A percentile compares a stretch with the other conserved stretches of the same genome.
These are phyloP conservation scores for Aureobasidium sp. DNA, from an alignment of 2,329 filamentous ascomycete species.

Conservation along the genomic window DNA sequence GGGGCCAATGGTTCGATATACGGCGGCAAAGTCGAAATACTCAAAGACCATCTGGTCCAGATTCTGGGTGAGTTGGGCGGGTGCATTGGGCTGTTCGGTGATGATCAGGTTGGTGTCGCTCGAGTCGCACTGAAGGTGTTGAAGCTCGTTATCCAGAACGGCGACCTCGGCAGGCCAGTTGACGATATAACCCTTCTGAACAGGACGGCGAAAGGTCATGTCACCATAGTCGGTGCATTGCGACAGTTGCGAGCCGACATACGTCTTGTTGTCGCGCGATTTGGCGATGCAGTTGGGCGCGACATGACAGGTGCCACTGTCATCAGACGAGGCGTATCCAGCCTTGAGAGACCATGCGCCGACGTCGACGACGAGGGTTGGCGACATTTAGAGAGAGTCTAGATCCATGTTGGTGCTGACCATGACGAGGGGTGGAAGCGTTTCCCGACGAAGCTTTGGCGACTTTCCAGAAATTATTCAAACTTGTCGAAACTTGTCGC, in stretches of 20 bases:
- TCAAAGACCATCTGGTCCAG: conserved; percentile 97
- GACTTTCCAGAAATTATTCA: background rate
- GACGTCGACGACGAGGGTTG: conserved; percentile 67
- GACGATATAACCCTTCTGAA: conserved; percentile 91
- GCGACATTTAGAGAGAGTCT: conserved; percentile 9
- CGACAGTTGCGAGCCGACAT: conserved; percentile 71
- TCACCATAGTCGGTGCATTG: conserved; percentile 85
- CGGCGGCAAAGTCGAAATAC: conserved; percentile 87
- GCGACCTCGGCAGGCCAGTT: conserved; percentile 96
- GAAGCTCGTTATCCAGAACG: conserved; percentile 85
- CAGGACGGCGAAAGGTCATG: conserved; percentile 75
- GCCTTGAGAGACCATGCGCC: conserved; percentile 89
- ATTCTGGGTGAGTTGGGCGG: conserved; percentile 75
- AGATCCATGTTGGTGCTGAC: background rate
- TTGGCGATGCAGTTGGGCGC: conserved; percentile 88
- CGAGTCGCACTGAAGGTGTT: conserved; percentile 56
- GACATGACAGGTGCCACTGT: conserved; percentile 46
- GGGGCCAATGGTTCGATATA: conserved; percentile 67
- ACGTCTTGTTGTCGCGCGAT: conserved; percentile 65
- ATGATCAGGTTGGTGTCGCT: conserved; percentile 76
- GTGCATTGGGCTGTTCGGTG: conserved; percentile 76
- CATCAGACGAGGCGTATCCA: conserved; percentile 51
- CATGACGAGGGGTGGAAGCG: background rate
- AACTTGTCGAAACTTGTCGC: background rate
- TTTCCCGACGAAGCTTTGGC: background rate